phyloP scores from a whole-genome alignment of 1,284 basidiomycete genomes.

The Paramarasmius palmivorus region DNA sequence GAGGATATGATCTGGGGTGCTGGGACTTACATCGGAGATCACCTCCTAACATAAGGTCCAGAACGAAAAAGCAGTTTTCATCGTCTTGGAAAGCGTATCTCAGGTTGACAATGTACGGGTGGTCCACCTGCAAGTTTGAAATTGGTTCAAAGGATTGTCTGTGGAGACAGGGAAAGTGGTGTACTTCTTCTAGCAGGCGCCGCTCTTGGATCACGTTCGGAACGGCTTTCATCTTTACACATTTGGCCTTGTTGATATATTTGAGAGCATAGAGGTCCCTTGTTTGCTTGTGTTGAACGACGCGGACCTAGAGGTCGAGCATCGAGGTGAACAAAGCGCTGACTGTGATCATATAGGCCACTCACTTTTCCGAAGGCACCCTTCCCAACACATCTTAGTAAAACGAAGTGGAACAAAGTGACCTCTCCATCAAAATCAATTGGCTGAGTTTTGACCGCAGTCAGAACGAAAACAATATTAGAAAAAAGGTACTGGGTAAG shows the following conservation, averaged over 20 bases:
- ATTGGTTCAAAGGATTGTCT: slow-evolving; percentile 3
- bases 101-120: slow-evolving; percentile 95
- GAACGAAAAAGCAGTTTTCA: slow-evolving; percentile 98
- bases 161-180: slow-evolving; percentile 29
- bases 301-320: slow-evolving; percentile 72
- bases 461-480: neutral
- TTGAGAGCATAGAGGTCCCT: slow-evolving; percentile 95
- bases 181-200: slow-evolving; percentile 87
- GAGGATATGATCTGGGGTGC: slow-evolving; percentile 1
- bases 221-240: slow-evolving; percentile 97
- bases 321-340: slow-evolving; percentile 9
- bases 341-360: slow-evolving; percentile 10
- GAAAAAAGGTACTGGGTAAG: neutral
- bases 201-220: slow-evolving; percentile 97
- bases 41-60: slow-evolving; percentile 97
- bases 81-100: slow-evolving; percentile 99
- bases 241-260: slow-evolving; percentile 98
- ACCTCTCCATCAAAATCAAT: slow-evolving; percentile 98
- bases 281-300: slow-evolving; percentile 98
- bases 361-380: slow-evolving; percentile 96
- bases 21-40: slow-evolving; percentile 83
- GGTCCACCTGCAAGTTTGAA: slow-evolving; percentile 73
- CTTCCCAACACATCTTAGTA: slow-evolving; percentile 93
- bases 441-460: slow-evolving; percentile 54
- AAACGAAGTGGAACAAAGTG: slow-evolving; percentile 96